These are phyloP conservation scores for Candida nemodendra DNA, from an alignment of 805 yeast genomes.

Conservation along the genomic window DNA sequence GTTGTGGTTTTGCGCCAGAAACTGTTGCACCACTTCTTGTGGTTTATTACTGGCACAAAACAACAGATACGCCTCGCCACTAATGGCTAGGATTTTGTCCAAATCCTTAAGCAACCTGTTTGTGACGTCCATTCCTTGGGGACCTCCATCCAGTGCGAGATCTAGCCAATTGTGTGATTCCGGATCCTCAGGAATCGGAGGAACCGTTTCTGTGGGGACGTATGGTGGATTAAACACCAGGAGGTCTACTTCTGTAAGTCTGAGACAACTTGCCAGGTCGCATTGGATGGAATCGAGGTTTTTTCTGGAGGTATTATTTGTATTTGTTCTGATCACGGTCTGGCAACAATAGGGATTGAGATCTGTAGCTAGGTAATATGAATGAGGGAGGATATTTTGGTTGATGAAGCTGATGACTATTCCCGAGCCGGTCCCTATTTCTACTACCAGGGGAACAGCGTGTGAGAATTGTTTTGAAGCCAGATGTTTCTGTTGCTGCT, in stretches of 20 bases:
- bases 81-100: conserved; percentile 46
- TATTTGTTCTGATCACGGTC: conserved; percentile 44
- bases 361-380: conserved; percentile 69
- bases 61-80: conserved; percentile 81
- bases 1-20: conserved; percentile 32
- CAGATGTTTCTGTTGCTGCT: conserved; percentile 47
- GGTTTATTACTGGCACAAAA: conserved; percentile 94
- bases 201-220: conserved; percentile 83
- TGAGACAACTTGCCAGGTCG: conserved; percentile 53
- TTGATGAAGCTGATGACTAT: conserved; percentile 77
- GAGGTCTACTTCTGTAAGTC: conserved; percentile 55
- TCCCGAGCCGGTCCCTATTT: conserved; percentile 93
- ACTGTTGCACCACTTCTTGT: conserved; percentile 46
- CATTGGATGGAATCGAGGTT: conserved; percentile 53
- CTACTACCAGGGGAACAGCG: conserved; percentile 59
- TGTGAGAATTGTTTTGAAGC: conserved; percentile 23
- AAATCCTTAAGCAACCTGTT: conserved; percentile 56
- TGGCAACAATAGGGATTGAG: conserved; percentile 75
- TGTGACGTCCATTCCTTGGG: conserved; percentile 87
- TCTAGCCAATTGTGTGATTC: conserved; percentile 72
- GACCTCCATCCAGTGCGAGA: conserved; percentile 86
- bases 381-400: conserved; percentile 50
- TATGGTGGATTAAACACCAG: conserved; percentile 94
- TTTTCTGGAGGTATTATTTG: conserved; percentile 18
- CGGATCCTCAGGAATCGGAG: conserved; percentile 52